Percentiles rank a stretch among this genome's conserved stretches.
Conservation (phyloP, 257 asterid species). For the Solanum ahanhuiri region DNA sequence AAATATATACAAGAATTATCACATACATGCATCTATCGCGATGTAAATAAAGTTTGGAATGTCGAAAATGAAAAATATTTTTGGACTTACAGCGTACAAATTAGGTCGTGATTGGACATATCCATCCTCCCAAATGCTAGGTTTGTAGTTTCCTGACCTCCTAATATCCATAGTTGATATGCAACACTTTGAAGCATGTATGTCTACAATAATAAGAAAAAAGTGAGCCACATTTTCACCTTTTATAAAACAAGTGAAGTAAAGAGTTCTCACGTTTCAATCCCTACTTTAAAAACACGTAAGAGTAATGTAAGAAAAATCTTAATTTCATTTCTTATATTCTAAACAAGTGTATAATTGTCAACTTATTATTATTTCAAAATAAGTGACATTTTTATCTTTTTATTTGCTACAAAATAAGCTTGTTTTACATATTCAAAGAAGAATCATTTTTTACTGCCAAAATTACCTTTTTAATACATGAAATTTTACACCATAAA, state of each 20-base stretch:
- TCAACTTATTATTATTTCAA: background rate
- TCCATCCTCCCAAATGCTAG: slow-evolving; percentile 36
- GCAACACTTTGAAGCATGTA: background rate
- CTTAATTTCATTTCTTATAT: background rate
- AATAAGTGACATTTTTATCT: background rate
- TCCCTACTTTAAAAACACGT: background rate
- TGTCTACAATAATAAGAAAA: background rate
- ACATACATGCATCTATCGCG: background rate
- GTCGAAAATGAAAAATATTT: background rate
- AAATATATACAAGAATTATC: background rate
- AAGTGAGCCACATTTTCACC: background rate
- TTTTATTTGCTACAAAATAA: no score
- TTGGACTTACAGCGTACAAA: slow-evolving; percentile 14
- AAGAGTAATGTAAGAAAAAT: background rate
- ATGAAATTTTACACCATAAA: background rate
- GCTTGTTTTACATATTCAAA: no score
- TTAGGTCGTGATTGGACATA: slow-evolving; percentile 26
- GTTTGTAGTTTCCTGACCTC: slow-evolving; percentile 32
- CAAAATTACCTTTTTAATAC: background rate
- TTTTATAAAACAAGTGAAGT: background rate
- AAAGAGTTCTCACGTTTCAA: background rate
- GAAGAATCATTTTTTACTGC: background rate
- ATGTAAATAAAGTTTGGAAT: background rate
- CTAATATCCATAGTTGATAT: slow-evolving; percentile 1
- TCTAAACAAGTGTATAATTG: background rate